Conservation (phyloP, 2,329 filamentous ascomycete genomes). For the Ophiostoma sp. region DNA sequence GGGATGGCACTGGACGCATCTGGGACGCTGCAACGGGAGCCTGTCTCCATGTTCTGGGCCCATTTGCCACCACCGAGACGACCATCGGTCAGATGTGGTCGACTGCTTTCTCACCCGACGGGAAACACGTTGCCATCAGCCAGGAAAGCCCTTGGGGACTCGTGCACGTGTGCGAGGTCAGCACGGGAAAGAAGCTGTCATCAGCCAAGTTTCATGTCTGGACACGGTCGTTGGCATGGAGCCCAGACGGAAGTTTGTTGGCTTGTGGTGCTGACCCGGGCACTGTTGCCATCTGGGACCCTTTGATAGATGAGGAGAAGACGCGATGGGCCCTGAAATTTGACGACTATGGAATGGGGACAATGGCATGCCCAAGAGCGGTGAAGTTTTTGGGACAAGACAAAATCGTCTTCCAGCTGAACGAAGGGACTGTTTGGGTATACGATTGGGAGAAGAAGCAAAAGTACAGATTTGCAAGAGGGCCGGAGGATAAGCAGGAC, state of each 20-base stretch:
- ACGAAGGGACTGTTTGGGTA: background rate
- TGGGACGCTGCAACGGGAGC: background rate
- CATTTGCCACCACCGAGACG: background rate
- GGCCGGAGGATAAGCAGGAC: background rate
- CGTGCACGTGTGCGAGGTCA: background rate
- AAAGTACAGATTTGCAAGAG: background rate
- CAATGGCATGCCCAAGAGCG: background rate
- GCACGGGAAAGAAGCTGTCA: background rate
- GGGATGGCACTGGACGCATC: background rate
- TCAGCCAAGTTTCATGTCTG: background rate
- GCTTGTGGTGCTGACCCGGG: background rate
- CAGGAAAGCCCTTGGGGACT: background rate
- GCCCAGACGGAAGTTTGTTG: background rate
- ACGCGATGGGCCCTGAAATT: background rate
- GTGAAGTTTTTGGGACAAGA: background rate
- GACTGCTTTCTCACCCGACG: background rate
- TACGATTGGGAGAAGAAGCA: background rate
- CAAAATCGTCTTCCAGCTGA: background rate
- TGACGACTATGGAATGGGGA: background rate
- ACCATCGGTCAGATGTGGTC: background rate
- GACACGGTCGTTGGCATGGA: conserved; percentile 1
- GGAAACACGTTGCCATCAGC: background rate
- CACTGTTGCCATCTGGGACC: background rate
- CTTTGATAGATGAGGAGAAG: background rate
- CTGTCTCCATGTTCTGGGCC: background rate